Conservation (phyloP, 805 yeast species). For the Pichia insulana region DNA sequence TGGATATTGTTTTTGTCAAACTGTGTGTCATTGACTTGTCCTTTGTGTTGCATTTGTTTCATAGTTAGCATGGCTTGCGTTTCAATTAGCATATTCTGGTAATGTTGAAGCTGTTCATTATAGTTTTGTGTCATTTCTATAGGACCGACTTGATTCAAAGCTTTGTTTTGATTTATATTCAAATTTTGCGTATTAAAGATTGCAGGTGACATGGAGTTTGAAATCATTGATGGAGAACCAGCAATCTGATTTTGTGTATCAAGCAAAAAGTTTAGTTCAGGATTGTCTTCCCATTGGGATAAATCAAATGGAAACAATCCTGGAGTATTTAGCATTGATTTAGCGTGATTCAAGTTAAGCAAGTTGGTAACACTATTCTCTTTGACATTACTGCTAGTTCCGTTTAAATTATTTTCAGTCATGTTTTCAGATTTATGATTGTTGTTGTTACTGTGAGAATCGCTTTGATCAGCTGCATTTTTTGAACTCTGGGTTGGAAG, state of each 20-base stretch:
- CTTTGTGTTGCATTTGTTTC: slow-evolving; percentile 12
- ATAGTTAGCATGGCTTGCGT: slow-evolving; percentile 19
- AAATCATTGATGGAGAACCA: slow-evolving; percentile 5
- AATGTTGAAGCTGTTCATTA: slow-evolving; percentile 27
- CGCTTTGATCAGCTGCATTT: too few species aligned
- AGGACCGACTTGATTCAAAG: slow-evolving; percentile 7
- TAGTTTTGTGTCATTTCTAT: slow-evolving; percentile 25
- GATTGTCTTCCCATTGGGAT: slow-evolving; percentile 24
- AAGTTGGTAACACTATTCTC: neutral
- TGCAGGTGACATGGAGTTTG: slow-evolving; percentile 19
- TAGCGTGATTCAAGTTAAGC: neutral
- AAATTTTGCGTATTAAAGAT: slow-evolving; percentile 1
- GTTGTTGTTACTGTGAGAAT: neutral
- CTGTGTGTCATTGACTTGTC: neutral
- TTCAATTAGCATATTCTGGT: slow-evolving; percentile 26
- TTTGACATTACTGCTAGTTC: neutral
- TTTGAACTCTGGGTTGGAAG: too few species aligned
- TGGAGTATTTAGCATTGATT: slow-evolving; percentile 1
- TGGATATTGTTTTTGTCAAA: neutral
- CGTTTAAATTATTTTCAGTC: neutral
- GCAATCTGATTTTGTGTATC: slow-evolving; percentile 11
- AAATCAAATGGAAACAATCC: slow-evolving; percentile 18
- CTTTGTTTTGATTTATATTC: slow-evolving; percentile 13
- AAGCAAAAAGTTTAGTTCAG: slow-evolving; percentile 21
- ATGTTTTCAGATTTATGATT: neutral